Percentiles rank a stretch among this genome's conserved stretches.
phyloP scores from a whole-genome alignment of 108 stramenopile genomes.

The Nitzschia sp. region DNA sequence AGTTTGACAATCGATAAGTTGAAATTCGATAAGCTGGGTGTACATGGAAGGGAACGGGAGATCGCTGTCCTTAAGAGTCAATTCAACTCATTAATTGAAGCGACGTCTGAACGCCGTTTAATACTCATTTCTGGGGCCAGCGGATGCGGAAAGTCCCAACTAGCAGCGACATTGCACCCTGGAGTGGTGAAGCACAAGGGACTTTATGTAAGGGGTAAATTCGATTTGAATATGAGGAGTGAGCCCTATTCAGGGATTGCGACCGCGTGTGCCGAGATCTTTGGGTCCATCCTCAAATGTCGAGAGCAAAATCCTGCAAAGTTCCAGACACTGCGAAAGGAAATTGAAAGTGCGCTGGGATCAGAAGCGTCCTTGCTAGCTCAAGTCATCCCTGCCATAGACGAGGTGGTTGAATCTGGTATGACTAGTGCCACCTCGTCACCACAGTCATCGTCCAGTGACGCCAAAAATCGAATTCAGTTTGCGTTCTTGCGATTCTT shows the following conservation, averaged over 20 bases:
- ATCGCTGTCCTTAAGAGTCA: too few relatives aligned
- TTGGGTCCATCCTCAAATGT: background rate
- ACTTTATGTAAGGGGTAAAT: constrained; percentile 3
- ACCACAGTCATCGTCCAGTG: background rate
- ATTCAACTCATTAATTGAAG: too few relatives aligned
- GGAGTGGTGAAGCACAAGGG: background rate
- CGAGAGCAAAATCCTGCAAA: background rate
- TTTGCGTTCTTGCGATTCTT: constrained; percentile 12
- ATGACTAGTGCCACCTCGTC: too few relatives aligned
- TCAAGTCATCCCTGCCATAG: constrained; percentile 4
- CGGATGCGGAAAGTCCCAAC: background rate
- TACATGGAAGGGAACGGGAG: too few relatives aligned
- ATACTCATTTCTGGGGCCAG: constrained; percentile 1
- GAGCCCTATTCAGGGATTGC: constrained; percentile 14
- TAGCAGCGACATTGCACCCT: background rate
- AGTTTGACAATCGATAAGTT: too few relatives aligned
- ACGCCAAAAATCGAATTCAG: background rate
- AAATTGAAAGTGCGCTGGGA: background rate
- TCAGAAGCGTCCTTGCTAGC: background rate
- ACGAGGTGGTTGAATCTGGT: background rate
- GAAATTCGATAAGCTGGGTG: too few relatives aligned
- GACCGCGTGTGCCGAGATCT: background rate
- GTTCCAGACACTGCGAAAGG: background rate
- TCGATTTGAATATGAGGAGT: background rate
- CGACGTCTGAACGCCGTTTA: background rate